Conservation (phyloP, 2,329 filamentous ascomycete species). For the Nothophoma quercina region DNA sequence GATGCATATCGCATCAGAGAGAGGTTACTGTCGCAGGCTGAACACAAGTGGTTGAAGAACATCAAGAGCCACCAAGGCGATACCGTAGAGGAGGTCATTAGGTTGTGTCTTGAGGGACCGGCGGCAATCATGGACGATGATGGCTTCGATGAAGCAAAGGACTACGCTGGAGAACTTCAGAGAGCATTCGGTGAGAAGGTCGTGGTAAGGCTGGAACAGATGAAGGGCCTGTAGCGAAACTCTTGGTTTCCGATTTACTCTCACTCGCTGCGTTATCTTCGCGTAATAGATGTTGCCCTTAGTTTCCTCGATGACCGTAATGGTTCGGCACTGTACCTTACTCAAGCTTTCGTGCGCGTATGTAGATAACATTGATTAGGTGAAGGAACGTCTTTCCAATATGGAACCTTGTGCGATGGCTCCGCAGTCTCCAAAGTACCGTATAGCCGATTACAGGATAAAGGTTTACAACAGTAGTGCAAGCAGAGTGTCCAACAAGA, state of each 20-base stretch:
- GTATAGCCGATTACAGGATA: too few species aligned
- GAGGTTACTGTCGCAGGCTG: conserved; percentile 35
- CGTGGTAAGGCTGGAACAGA: conserved; percentile 35
- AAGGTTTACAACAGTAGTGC: too few species aligned
- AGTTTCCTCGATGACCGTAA: too few species aligned
- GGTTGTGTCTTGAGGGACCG: conserved; percentile 41
- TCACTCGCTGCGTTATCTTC: too few species aligned
- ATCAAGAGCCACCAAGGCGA: conserved; percentile 37
- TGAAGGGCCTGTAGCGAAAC: conserved; percentile 31
- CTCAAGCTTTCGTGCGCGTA: too few species aligned
- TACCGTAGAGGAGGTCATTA: conserved; percentile 35
- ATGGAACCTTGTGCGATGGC: too few species aligned
- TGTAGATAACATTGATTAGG: too few species aligned
- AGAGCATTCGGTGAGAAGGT: conserved; percentile 43
- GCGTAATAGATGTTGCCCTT: too few species aligned
- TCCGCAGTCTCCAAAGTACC: too few species aligned
- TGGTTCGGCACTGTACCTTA: too few species aligned
- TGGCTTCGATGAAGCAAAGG: conserved; percentile 41
- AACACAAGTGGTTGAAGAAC: conserved; percentile 24
- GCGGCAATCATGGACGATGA: conserved; percentile 41
- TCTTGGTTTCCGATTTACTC: too few species aligned
- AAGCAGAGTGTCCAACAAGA: not conserved
- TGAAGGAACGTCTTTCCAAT: too few species aligned
- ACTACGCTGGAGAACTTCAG: conserved; percentile 41
- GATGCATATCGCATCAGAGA: conserved; percentile 49